Evolutionary conservation across 495 filamentous ascomycete genomes (phyloP), one percentile per base, ranked within the genome.

Genomic region (Trichoderma parareesei): DNA sequence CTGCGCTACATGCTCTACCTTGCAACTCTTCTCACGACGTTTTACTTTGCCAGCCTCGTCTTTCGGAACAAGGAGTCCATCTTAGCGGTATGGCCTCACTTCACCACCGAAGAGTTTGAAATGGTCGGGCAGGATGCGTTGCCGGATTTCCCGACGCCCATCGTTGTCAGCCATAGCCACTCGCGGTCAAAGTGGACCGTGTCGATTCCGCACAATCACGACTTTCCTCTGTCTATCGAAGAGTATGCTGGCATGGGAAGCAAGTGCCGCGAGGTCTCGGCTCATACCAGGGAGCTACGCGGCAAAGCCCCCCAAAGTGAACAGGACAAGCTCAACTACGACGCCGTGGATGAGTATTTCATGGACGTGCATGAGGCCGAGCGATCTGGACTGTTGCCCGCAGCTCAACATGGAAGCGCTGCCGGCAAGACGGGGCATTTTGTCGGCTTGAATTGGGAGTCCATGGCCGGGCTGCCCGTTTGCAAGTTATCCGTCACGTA

Each of bases 401-500:
- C 73, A 11, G 67, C 70, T 10, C 44, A 20, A 7, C 65, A 65
- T 37, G 67, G 62, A 7, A 57, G 53, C 60, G 66, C 53, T 33
- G 67, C 67, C 33, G 67, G 67, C 63, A 60, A 75, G 64, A 64
- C 67, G 38, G 69, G 72, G 38, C 66, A 72, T 62, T 60, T 79
- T 20, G 71, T 78, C 38, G 77, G 75, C 10, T 71, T 77, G 55
- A 69, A 66, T 14, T 71, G 67, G 8, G 71, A 77, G 53, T 70
- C 71, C 18, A 38, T 72, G n/a, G 69, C 73, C 33, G 71, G 75
- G n/a, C 76, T 72, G 48, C 73, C 74, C 5, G 75, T 87, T 8
- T 92, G 89, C 71, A 78, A 85, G 63, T 82, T 74, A 63, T 89
- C 81, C 64, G 72, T 92, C 65, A 92, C 88, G 0, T 91, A 87